Evolutionary conservation across 768 basidiomycete genomes (phyloP).

Genomic region (Russula ochroleuca): DNA sequence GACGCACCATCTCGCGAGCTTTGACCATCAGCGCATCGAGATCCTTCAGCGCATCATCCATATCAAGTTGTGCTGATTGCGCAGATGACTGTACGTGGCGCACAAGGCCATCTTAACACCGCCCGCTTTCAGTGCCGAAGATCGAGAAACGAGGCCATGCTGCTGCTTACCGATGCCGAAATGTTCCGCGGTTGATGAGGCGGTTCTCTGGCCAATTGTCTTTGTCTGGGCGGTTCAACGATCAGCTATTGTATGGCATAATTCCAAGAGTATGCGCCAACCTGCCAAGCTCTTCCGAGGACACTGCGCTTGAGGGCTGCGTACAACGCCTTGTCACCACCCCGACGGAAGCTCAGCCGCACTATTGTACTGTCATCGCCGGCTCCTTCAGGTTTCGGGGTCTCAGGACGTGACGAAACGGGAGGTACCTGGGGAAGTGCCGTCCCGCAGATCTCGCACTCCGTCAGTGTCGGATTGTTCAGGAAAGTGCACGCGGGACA

Average conservation of each 20-base stretch:
- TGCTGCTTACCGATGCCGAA: conserved; percentile 53
- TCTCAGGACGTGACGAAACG: conserved; percentile 53
- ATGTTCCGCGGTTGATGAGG: conserved; percentile 29
- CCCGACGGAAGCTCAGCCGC: conserved; percentile 86
- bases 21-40: conserved; percentile 88
- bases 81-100: conserved; percentile 66
- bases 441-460: conserved; percentile 86
- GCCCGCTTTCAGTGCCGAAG: neutral
- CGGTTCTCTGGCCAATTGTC: conserved; percentile 6
- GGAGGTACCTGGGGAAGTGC: conserved; percentile 44
- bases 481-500: conserved; percentile 92
- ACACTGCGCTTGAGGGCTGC: conserved; percentile 65
- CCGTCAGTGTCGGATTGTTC: conserved; percentile 67
- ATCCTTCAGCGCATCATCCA: conserved; percentile 78
- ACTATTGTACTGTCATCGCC: conserved; percentile 48
- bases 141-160: neutral
- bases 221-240: conserved; percentile 15
- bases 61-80: conserved; percentile 55
- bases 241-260: conserved; percentile 2
- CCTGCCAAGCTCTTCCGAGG: conserved; percentile 74
- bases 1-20: conserved; percentile 86
- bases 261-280: conserved; percentile 28
- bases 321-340: conserved; percentile 85
- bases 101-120: conserved; percentile 77
- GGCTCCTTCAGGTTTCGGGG: conserved; percentile 39